phyloP scores from a whole-genome alignment of 768 basidiomycete genomes.

The Amanita thiersii region DNA sequence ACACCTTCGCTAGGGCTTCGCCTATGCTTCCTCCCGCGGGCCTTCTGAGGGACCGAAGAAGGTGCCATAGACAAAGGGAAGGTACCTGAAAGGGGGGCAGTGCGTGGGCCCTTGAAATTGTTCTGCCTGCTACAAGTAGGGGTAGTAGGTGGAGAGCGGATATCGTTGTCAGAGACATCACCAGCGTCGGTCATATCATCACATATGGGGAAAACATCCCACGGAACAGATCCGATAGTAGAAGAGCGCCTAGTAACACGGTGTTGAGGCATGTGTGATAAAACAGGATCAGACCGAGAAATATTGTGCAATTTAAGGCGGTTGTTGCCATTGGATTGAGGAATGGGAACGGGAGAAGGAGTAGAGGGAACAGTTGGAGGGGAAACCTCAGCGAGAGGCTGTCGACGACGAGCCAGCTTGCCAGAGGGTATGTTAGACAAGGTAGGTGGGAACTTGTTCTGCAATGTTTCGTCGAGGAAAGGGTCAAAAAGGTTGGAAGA shows the following conservation, averaged over 20 bases:
- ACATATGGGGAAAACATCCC: slow-evolving; percentile 54
- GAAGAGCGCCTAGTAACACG: slow-evolving; percentile 23
- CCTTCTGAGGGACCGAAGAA: slow-evolving; percentile 21
- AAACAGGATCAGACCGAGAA: slow-evolving; percentile 46
- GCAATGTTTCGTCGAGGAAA: slow-evolving; percentile 23
- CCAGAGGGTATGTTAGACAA: slow-evolving; percentile 41
- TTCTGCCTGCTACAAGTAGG: slow-evolving; percentile 30
- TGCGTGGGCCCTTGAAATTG: slow-evolving; percentile 33
- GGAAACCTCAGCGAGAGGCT: slow-evolving; percentile 19
- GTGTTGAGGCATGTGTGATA: slow-evolving; percentile 25
- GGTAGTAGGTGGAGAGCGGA: slow-evolving; percentile 37
- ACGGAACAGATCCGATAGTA: slow-evolving; percentile 16
- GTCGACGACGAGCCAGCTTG: slow-evolving; percentile 54
- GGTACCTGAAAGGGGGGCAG: slow-evolving; percentile 37
- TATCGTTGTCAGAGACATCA: slow-evolving; percentile 23
- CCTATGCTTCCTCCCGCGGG: slow-evolving; percentile 32
- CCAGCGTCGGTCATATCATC: slow-evolving; percentile 58
- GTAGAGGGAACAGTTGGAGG: slow-evolving; percentile 28
- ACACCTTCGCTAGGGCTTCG: slow-evolving; percentile 66
- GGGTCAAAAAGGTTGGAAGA: slow-evolving; percentile 44
- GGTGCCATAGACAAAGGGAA: slow-evolving; percentile 25
- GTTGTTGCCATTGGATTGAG: slow-evolving; percentile 31
- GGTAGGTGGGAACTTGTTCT: slow-evolving; percentile 20
- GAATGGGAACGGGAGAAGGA: slow-evolving; percentile 30
- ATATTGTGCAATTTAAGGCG: slow-evolving; percentile 18